Evolutionary conservation across 2,329 filamentous ascomycete species (phyloP).

Genomic region (Alternaria solani): DNA sequence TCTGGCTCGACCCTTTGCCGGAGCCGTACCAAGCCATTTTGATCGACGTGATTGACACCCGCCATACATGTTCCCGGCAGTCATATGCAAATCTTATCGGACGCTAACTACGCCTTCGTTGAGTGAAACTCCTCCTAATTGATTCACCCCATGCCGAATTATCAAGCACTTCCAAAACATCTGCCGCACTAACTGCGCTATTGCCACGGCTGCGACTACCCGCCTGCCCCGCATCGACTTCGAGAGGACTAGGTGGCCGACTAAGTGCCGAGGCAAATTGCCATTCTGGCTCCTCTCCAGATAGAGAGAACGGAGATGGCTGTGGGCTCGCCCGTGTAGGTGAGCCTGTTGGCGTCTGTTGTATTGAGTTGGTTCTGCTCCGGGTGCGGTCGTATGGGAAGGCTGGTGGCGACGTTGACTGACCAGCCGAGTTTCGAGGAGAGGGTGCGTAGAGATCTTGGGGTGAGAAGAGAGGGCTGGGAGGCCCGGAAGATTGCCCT

Average conservation of each 20-base stretch:
- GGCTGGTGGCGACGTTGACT: constrained; percentile 37
- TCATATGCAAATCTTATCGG: constrained; percentile 1
- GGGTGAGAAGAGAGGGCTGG: constrained; percentile 46
- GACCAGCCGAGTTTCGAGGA: constrained; percentile 34
- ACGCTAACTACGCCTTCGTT: constrained; percentile 54
- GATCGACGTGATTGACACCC: constrained; percentile 6
- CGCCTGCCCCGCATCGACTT: constrained; percentile 38
- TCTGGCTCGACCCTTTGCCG: constrained; percentile 31
- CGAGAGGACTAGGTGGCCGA: constrained; percentile 49
- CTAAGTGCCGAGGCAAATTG: constrained; percentile 56
- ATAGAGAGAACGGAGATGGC: constrained; percentile 40
- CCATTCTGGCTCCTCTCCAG: constrained; percentile 50
- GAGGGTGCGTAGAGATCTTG: constrained; percentile 35
- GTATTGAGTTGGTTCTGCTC: constrained; percentile 50
- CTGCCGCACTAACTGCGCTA: constrained; percentile 75
- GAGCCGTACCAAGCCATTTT: constrained; percentile 25
- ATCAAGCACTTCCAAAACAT: constrained; percentile 84
- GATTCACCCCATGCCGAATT: constrained; percentile 94
- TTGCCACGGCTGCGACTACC: constrained; percentile 67
- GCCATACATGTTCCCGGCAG: constrained; percentile 15
- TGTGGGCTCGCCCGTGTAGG: constrained; percentile 41
- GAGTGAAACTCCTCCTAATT: constrained; percentile 86
- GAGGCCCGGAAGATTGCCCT: constrained; percentile 44
- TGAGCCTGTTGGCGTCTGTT: constrained; percentile 48
- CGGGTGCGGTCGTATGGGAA: constrained; percentile 34